Evolutionary conservation across 495 filamentous ascomycete species (phyloP).

Genomic region (Talaromyces wortmannii): DNA sequence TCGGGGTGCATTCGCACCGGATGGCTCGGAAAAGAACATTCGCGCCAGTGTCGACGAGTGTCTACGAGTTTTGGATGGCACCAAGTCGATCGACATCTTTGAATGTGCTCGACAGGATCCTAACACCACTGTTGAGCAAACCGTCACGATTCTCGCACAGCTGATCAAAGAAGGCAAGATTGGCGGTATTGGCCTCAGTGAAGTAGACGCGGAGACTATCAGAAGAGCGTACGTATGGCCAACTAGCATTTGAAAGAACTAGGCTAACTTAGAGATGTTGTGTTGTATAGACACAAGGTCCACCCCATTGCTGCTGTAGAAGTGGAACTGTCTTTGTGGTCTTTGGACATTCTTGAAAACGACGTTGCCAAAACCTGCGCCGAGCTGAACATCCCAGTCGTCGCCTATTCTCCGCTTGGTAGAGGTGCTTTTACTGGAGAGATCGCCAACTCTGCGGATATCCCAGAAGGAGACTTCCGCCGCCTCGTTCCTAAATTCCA

Average conservation of each 20-base stretch:
- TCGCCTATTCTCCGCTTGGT: slow-evolving; percentile 59
- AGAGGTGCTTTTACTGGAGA: slow-evolving; percentile 51
- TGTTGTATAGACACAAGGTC: slow-evolving; percentile 40
- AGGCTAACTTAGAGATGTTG: slow-evolving; percentile 1
- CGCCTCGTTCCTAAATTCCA: slow-evolving; percentile 55
- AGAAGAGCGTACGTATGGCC: slow-evolving; percentile 45
- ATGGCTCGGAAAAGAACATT: slow-evolving; percentile 57
- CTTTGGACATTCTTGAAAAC: slow-evolving; percentile 63
- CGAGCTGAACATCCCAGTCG: slow-evolving; percentile 62
- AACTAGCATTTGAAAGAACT: slow-evolving; percentile 2
- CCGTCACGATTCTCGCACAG: slow-evolving; percentile 48
- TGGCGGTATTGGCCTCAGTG: slow-evolving; percentile 68
- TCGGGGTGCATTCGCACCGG: slow-evolving; percentile 25
- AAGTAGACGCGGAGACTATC: slow-evolving; percentile 69
- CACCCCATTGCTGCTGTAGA: slow-evolving; percentile 70
- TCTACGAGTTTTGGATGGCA: slow-evolving; percentile 50
- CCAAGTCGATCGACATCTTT: slow-evolving; percentile 79
- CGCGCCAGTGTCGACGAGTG: slow-evolving; percentile 61
- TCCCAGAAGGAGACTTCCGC: slow-evolving; percentile 54
- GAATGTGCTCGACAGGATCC: slow-evolving; percentile 69
- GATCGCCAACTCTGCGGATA: slow-evolving; percentile 51
- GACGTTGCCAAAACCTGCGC: slow-evolving; percentile 66
- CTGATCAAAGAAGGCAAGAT: slow-evolving; percentile 72
- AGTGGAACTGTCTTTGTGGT: slow-evolving; percentile 69
- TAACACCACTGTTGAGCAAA: slow-evolving; percentile 51